Percentiles rank a stretch among this genome's conserved stretches.
phyloP scores from a whole-genome alignment of 2,329 filamentous ascomycete genomes.

The Pseudogymnoascus sp. region DNA sequence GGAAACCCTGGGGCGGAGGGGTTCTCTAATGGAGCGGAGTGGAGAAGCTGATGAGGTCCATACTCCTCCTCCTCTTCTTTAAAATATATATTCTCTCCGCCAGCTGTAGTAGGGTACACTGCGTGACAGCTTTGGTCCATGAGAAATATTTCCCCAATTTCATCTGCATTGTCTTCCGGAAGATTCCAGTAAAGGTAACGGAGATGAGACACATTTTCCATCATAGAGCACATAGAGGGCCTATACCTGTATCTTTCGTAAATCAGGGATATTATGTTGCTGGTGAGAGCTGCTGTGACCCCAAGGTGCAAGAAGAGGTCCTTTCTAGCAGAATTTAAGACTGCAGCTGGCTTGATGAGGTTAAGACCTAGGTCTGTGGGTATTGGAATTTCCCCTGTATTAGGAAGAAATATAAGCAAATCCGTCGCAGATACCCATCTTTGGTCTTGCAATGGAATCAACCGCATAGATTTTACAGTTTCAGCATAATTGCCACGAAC shows the following conservation, averaged over 20 bases:
- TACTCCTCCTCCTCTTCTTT: neutral
- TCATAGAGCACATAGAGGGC: neutral
- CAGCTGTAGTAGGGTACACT: neutral
- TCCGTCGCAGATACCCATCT: slow-evolving; percentile 13
- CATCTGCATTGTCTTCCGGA: neutral
- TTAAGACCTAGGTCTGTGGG: slow-evolving; percentile 17
- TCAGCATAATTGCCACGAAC: neutral
- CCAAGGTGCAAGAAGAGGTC: slow-evolving; percentile 15
- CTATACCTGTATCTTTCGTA: neutral
- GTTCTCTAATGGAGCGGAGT: neutral
- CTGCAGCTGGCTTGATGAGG: slow-evolving; percentile 12
- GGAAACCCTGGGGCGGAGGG: neutral
- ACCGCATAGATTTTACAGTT: neutral
- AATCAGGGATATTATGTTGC: slow-evolving; percentile 5
- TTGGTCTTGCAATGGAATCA: slow-evolving; percentile 9
- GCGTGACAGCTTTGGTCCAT: neutral
- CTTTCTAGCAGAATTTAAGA: slow-evolving; percentile 12
- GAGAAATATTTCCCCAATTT: neutral
- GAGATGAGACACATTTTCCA: neutral
- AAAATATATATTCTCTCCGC: neutral
- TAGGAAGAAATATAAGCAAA: slow-evolving; percentile 14
- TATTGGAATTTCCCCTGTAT: slow-evolving; percentile 13
- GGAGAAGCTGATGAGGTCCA: neutral
- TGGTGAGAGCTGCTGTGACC: slow-evolving; percentile 11
- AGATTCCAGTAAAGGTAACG: slow-evolving; percentile 3